A percentile compares a stretch with the other conserved stretches of the same genome.
These are phyloP conservation scores for Chenopodium suecicum DNA, from an alignment of 148 eudicot genomes.

Conservation along the genomic window DNA sequence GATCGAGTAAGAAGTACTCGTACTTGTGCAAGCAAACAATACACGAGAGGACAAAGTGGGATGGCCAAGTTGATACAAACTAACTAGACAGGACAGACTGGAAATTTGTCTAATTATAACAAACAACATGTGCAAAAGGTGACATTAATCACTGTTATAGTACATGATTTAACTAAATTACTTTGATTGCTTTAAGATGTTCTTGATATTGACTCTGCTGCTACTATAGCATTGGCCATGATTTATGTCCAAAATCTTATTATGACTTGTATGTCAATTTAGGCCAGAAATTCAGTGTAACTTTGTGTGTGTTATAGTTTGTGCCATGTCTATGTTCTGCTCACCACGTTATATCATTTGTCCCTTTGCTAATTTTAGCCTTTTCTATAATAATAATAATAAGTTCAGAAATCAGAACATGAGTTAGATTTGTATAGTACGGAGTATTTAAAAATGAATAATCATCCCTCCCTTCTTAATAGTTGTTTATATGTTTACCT, in stretches of 20 bases:
- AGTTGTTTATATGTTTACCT: too few species aligned
- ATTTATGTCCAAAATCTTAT: background rate
- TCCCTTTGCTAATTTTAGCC: background rate
- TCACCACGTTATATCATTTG: slow-evolving; percentile 25
- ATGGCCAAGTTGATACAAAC: slow-evolving; percentile 5
- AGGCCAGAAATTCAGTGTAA: background rate
- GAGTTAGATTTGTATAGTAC: background rate
- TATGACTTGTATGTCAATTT: background rate
- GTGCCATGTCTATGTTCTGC: background rate
- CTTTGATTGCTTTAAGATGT: background rate
- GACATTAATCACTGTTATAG: background rate
- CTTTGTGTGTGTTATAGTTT: background rate
- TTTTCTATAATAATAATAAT: too few species aligned
- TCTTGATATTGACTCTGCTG: background rate
- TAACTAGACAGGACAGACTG: slow-evolving; percentile 23
- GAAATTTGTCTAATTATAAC: slow-evolving; percentile 24
- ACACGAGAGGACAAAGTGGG: slow-evolving; percentile 1
- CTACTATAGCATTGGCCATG: background rate
- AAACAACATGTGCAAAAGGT: slow-evolving; percentile 23
- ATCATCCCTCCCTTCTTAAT: too few species aligned
- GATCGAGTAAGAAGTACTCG: background rate
- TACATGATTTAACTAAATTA: slow-evolving; percentile 10
- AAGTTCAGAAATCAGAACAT: too few species aligned
- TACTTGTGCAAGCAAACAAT: background rate
- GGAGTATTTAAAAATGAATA: too few species aligned